A percentile compares a stretch with the other conserved stretches of the same genome.
Evolutionary conservation across 1,139 yeast genomes (phyloP).

Genomic region (Geotrichum macrosporum): DNA sequence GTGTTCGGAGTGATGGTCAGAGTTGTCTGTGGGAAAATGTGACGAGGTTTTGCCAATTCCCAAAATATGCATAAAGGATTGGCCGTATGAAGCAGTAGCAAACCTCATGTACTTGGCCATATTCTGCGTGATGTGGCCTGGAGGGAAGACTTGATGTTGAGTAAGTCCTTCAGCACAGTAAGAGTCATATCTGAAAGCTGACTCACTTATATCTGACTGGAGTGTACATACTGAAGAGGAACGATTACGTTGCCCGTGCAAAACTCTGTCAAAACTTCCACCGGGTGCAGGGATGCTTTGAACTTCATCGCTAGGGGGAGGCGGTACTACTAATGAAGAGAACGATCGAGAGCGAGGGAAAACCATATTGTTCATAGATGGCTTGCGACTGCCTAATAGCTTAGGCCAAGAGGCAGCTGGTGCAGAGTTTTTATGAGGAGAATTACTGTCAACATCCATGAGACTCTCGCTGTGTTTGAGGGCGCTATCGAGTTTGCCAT

Average conservation of each 20-base stretch:
- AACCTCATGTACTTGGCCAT: slow-evolving; percentile 36
- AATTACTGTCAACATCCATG: slow-evolving; percentile 3
- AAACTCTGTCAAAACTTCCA: not conserved
- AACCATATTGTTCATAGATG: not conserved
- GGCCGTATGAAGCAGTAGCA: slow-evolving; percentile 40
- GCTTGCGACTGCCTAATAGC: slow-evolving; percentile 4
- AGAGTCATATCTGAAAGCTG: slow-evolving; percentile 18
- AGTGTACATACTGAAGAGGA: slow-evolving; percentile 23
- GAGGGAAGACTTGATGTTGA: slow-evolving; percentile 27
- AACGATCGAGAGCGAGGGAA: slow-evolving; percentile 16
- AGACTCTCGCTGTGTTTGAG: slow-evolving; percentile 19
- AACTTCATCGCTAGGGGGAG: slow-evolving; percentile 9
- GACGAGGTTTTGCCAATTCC: slow-evolving; percentile 33
- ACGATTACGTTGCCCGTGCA: slow-evolving; percentile 8
- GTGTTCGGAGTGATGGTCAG: slow-evolving; percentile 34
- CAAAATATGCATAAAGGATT: slow-evolving; percentile 36
- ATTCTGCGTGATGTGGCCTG: slow-evolving; percentile 32
- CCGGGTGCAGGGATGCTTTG: not conserved
- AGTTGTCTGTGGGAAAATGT: slow-evolving; percentile 26
- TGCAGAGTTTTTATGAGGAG: not conserved
- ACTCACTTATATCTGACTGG: slow-evolving; percentile 12
- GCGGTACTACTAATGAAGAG: slow-evolving; percentile 16
- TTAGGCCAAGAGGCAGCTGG: not conserved
- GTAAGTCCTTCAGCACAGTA: slow-evolving; percentile 14
- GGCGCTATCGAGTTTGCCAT: slow-evolving; percentile 8